Evolutionary conservation across 75 land plant species (phyloP).

Genomic region (Cunninghamia lanceolata): DNA sequence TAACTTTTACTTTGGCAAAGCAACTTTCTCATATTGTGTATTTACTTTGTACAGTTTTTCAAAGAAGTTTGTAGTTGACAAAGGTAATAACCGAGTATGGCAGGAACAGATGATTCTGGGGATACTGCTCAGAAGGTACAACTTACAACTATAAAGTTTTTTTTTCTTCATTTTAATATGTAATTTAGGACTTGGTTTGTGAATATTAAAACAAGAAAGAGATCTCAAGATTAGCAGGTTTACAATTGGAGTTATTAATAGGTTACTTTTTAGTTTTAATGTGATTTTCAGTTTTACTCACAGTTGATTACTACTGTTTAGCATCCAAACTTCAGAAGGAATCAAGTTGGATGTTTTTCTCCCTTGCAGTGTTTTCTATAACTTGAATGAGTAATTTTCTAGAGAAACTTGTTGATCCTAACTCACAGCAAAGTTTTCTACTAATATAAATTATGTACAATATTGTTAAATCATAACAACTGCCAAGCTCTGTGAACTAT

Average conservation of each 20-base stretch:
- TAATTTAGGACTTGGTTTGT: background rate
- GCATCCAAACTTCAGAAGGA: background rate
- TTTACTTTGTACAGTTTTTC: background rate
- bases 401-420: background rate
- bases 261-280: background rate
- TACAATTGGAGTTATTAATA: background rate
- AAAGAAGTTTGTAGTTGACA: background rate
- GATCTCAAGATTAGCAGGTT: background rate
- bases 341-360: background rate
- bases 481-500: background rate
- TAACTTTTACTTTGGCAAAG: background rate
- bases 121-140: constrained; percentile 5
- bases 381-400: background rate
- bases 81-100: background rate
- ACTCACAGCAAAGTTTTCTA: background rate
- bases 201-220: background rate
- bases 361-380: background rate
- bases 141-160: too few species aligned
- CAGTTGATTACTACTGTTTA: background rate
- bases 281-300: background rate
- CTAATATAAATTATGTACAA: too few species aligned
- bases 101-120: constrained; percentile 1
- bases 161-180: background rate
- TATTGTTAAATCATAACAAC: background rate
- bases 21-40: background rate